Base-by-base conservation (phyloP, 2,329 filamentous ascomycete genomes). In the Ophiostoma perfectum region DNA sequence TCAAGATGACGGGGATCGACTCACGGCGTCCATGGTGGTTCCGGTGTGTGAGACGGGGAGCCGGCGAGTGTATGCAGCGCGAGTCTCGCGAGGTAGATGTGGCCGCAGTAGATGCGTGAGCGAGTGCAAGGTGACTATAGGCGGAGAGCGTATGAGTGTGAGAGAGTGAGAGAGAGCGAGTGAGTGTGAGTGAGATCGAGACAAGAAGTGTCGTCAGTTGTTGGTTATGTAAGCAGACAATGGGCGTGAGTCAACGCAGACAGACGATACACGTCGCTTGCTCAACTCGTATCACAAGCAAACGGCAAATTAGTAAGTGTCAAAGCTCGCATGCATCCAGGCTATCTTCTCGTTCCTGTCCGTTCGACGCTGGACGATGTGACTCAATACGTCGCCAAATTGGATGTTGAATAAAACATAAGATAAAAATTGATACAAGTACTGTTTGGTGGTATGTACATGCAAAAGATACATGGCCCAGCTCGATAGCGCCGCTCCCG, bases 11-110 rank as follows among this genome's bases (percentile, higher is more conserved):
- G 16, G 4, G 49, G 55, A 8, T 38, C 3, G n/a, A 64, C 63
- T 27, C 6, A 64, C 63, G 27, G 63, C 63, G 42, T 64, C 63
- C 63, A 64, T 64, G 63, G n/a, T 44, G 18, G 55, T 18, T 8
- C 12, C 45, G 11, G n/a, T 27, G 49, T 55, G 49, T 55, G 49
- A n/a, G 18, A n/a, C 5, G 62, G 27, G 14, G 41, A 42, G n/a
- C 36, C 9, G 36, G 7, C 5, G 58, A n/a, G 3, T 11, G 16
- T 7, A 7, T n/a, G 9, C 41, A 27, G 11, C 7, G 55, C 1
- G 14, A 47, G 45, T 16, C 12, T 27, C 27, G 27, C 27, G 27
- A 27, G 27, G 27, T 27, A 27, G 27, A 16, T 47, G 12, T 5
- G 45, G 14, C 45, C n/a, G 49, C 27, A 55, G 47, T 9, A 47